Conservation (phyloP, 208 protist genomes). For the Trypanosoma rangeli region DNA sequence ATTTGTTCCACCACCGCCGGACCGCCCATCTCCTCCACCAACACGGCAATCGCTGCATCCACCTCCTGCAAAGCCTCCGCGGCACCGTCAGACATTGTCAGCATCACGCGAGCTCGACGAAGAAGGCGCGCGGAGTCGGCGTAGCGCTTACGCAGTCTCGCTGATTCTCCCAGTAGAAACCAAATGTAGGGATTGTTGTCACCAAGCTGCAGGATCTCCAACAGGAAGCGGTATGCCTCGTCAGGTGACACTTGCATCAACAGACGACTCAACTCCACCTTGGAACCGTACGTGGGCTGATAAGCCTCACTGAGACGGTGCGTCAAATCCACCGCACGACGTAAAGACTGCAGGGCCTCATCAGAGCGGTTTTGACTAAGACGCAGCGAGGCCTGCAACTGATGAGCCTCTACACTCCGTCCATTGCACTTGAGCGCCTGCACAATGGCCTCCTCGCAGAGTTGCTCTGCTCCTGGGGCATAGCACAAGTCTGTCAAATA, state of each 20-base stretch:
- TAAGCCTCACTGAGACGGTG: conserved; percentile 81
- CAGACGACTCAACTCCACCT: conserved; percentile 87
- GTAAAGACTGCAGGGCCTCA: conserved; percentile 67
- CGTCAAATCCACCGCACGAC: conserved; percentile 71
- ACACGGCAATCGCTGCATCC: conserved; percentile 67
- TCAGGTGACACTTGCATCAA: conserved; percentile 85
- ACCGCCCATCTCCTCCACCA: conserved; percentile 89
- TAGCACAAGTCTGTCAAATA: conserved; percentile 92
- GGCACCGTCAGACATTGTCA: conserved; percentile 61
- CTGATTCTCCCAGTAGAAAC: conserved; percentile 91
- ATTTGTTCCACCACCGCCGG: conserved; percentile 69
- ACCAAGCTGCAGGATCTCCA: conserved; percentile 86
- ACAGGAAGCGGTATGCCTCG: conserved; percentile 78
- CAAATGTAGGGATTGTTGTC: conserved; percentile 93
- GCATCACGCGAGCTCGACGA: conserved; percentile 79
- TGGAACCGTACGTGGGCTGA: conserved; percentile 91
- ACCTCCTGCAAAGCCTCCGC: conserved; percentile 68
- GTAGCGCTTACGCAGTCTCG: conserved; percentile 73
- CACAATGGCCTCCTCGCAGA: conserved; percentile 68
- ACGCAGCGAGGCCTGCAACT: conserved; percentile 78
- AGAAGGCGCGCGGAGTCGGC: conserved; percentile 80
- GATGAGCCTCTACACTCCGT: conserved; percentile 79
- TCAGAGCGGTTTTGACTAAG: conserved; percentile 76
- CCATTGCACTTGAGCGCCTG: conserved; percentile 51
- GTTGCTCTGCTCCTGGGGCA: conserved; percentile 73